Conservation (phyloP, 306 rosid genomes). For the Argentina anserina region DNA sequence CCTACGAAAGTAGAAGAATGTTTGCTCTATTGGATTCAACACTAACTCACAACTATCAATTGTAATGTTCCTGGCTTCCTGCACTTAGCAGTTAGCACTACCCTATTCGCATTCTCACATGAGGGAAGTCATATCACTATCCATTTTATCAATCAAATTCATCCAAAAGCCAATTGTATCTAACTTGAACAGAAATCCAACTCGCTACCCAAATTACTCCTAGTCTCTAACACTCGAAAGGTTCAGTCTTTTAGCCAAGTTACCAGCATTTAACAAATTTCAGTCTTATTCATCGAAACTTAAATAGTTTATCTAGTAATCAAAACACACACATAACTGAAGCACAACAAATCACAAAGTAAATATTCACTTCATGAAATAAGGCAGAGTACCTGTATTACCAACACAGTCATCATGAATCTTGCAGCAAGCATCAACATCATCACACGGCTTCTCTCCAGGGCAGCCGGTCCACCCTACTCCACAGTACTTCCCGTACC, state of each 20-base stretch:
- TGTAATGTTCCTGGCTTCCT: not conserved
- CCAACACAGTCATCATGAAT: conserved; percentile 72
- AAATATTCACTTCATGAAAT: too few species aligned
- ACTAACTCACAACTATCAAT: not conserved
- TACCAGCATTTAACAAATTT: too few species aligned
- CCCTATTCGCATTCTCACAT: not conserved
- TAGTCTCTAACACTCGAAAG: not conserved
- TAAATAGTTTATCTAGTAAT: too few species aligned
- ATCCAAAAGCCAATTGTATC: not conserved
- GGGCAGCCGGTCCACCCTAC: conserved; percentile 76
- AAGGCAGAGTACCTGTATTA: conserved; percentile 39
- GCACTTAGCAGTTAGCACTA: not conserved
- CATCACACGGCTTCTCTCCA: conserved; percentile 86
- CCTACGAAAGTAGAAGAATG: not conserved
- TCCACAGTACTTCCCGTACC: conserved; percentile 88
- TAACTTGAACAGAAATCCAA: not conserved
- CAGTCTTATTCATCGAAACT: too few species aligned
- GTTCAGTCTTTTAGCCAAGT: not conserved
- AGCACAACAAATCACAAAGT: not conserved
- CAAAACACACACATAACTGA: not conserved
- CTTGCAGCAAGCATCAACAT: conserved; percentile 89
- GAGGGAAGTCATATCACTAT: not conserved
- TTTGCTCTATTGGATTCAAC: not conserved
- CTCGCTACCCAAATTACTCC: not conserved
- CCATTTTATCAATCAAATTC: not conserved